These are phyloP conservation scores for Russula sp. DNA, from an alignment of 768 basidiomycete genomes.

Conservation along the genomic window DNA sequence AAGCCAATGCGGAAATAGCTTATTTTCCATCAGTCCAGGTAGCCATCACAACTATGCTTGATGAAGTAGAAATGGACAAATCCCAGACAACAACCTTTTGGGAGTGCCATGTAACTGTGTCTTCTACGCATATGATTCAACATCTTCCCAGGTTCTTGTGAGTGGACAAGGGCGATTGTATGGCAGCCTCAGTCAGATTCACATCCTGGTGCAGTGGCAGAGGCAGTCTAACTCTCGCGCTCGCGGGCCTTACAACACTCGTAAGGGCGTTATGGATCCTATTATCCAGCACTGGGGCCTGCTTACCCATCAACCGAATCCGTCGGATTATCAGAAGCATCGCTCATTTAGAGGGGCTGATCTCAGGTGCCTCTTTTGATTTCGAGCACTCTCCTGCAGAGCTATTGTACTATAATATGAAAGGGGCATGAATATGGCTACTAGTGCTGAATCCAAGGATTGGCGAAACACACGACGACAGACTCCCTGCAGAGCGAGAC, in stretches of 20 bases:
- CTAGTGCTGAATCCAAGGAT: background rate
- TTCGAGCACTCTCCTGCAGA: background rate
- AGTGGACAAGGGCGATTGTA: background rate
- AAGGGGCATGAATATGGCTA: background rate
- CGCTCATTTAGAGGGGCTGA: background rate
- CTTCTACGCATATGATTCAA: background rate
- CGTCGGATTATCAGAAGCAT: constrained; percentile 1
- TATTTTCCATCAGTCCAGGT: background rate
- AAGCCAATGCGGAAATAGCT: background rate
- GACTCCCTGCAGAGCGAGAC: background rate
- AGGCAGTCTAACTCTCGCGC: background rate
- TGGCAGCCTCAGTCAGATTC: background rate
- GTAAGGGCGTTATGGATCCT: background rate
- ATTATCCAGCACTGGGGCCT: background rate
- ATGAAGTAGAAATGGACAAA: background rate
- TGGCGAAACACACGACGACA: background rate
- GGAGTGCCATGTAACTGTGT: background rate
- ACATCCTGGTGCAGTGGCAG: background rate
- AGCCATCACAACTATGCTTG: background rate
- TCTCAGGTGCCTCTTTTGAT: background rate
- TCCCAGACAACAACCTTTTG: background rate
- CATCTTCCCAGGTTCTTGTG: background rate
- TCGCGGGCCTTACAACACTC: background rate
- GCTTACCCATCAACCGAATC: constrained; percentile 10
- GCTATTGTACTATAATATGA: background rate